Conservation (phyloP, 768 basidiomycete genomes). For the Rhizopogon roseolus region DNA sequence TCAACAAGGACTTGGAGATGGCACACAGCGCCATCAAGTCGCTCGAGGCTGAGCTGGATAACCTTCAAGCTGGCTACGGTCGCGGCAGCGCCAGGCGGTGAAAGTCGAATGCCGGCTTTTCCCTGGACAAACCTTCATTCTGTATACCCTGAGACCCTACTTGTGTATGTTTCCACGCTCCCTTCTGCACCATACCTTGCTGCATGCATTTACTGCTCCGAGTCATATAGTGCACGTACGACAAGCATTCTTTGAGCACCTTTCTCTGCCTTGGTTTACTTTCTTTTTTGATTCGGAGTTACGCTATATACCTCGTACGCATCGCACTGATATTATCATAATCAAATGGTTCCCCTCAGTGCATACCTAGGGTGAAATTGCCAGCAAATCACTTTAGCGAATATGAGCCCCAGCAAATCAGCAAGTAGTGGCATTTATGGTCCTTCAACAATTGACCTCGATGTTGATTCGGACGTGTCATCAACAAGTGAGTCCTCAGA, state of each 20-base stretch:
- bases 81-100: slow-evolving; percentile 44
- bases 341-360: neutral
- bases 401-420: too few species aligned
- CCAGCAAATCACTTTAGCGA: neutral
- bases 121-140: neutral
- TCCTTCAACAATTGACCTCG: too few species aligned
- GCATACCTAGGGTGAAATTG: neutral
- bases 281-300: slow-evolving; percentile 10
- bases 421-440: too few species aligned
- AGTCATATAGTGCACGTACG: neutral
- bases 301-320: slow-evolving; percentile 11
- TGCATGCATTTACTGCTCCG: too few species aligned
- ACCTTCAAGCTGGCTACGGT: slow-evolving; percentile 81
- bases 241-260: slow-evolving; percentile 22
- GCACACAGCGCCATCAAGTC: slow-evolving; percentile 90
- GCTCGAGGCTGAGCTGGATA: slow-evolving; percentile 87
- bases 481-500: slow-evolving; percentile 41
- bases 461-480: slow-evolving; percentile 13
- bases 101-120: slow-evolving; percentile 1
- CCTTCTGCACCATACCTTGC: neutral
- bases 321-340: slow-evolving; percentile 3
- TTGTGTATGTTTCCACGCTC: slow-evolving; percentile 13
- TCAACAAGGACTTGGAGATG: slow-evolving; percentile 97
- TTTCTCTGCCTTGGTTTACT: slow-evolving; percentile 5
- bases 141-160: slow-evolving; percentile 21